Evolutionary conservation across 176 grass and related monocot genomes (phyloP), one percentile per base, ranked within the genome.

Genomic region (Carex parvula): DNA sequence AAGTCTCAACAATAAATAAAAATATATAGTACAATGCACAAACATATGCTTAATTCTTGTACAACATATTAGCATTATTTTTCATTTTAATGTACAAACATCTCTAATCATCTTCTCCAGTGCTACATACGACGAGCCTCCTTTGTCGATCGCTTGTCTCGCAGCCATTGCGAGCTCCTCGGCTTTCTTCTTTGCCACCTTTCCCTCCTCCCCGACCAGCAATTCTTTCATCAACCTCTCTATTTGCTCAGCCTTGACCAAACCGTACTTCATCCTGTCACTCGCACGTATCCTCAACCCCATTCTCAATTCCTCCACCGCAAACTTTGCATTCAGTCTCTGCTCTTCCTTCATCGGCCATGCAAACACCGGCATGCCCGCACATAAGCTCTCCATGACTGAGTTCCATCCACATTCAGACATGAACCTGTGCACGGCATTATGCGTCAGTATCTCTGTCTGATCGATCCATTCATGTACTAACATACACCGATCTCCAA

Each of bases 331-430:
- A 29, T 95, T 92, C 12, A 88, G 59, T 5, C 83, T 67, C 59
- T 95, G 93, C 1, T 95, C 89, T 0, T 85, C 84, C 0, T 88
- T 80, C 91, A 91, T 92, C 2, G 93, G 93, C 93, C 93, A 95
- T 3, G 88, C 80, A 0, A 88, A 84, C 26, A 93, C 54, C 0
- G 91, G 91, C 53, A 95, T 87, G 0, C 89, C 85, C 0, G 69
- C 29, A 0, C 80, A 5, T 9, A 88, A 56, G 26, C 86, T 91
- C 64, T 94, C 90, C 3, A 88, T 26, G 13, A 94, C 81, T 0
- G 81, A 92, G 83, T 92, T 92, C 88, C 90, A 90, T 3, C 92
- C 92, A 10, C 88, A 92, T 16, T 92, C 90, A 0, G 76, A 90
- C 37, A 94, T 79, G 6, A 91, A 88, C 1, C 80, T 85, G 0